Evolutionary conservation across 2,329 filamentous ascomycete genomes (phyloP), one percentile per base, ranked within the genome.

Genomic region (Bertia moriformis): DNA sequence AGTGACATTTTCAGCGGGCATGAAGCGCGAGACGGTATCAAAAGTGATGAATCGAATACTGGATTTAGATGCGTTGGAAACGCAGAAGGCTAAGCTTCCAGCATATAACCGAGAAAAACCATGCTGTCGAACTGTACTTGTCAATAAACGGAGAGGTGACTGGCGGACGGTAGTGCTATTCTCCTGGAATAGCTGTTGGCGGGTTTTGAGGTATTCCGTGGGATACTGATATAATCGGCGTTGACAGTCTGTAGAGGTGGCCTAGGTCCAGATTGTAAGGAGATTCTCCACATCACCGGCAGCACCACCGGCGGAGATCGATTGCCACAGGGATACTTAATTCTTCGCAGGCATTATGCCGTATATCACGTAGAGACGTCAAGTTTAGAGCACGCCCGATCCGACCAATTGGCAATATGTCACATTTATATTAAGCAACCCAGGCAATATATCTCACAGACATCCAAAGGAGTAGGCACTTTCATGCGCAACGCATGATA

Each of bases 31-130:
- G 13, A 48, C 39, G 4, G 36, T 33, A 17, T 51, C 45, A 33
- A 51, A 51, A 3, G 48, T 41, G 15, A 51, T 41, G 35, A 52
- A 52, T 2, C 50, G 46, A 4, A 52, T 44, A 5, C 42, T 45
- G 1, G 41, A 46, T 29, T 48, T 47, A 4, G 42, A 39, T 12
- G 46, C 41, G 38, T 49, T 47, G 4, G 44, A 46, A 19, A 44
- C 27, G 20, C 47, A 46, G 40, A 49, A 48, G 18, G 40, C 45
- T 24, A 39, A 39, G 5, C 42, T 45, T 15, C 43, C 41, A 4
- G 40, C 37, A 27, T 44, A 46, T 2, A 49, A 40, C 3, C 37
- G 24, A 4, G 33, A 19, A 14, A 44, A n/a, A 1, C 44, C 42
- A 19, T 24, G 37, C 5, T 29, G 36, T 20, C 39, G 17, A 13